Conservation (phyloP, 768 basidiomycete species). For the Cytidiella melzeri region DNA sequence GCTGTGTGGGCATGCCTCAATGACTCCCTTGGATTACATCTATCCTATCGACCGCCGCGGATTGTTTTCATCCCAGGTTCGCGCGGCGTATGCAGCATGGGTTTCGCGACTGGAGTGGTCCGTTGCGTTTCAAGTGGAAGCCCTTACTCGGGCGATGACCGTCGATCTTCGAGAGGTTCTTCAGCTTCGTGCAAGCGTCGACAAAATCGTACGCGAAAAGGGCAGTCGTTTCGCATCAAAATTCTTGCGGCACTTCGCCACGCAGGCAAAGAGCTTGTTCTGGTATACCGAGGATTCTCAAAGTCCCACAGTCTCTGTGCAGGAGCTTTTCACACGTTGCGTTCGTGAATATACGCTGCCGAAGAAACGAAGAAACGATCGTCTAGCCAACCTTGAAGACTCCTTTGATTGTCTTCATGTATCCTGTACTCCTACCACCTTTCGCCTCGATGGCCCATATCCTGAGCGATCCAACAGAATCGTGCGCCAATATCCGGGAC, state of each 20-base stretch:
- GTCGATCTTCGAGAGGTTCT: slow-evolving; percentile 45
- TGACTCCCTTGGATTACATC: slow-evolving; percentile 26
- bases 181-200: slow-evolving; percentile 1
- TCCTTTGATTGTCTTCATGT: slow-evolving; percentile 41
- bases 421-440: slow-evolving; percentile 48
- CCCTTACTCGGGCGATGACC: slow-evolving; percentile 25
- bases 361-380: slow-evolving; percentile 2
- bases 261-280: slow-evolving; percentile 15
- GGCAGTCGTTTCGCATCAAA: slow-evolving; percentile 6
- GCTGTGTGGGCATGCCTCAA: slow-evolving; percentile 32
- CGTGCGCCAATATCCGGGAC: slow-evolving; percentile 42
- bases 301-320: slow-evolving; percentile 3
- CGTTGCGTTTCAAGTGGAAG: slow-evolving; percentile 54
- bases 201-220: background rate
- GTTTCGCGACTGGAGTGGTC: slow-evolving; percentile 35
- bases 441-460: slow-evolving; percentile 47
- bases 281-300: slow-evolving; percentile 17
- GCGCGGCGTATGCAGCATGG: slow-evolving; percentile 27
- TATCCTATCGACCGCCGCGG: slow-evolving; percentile 33
- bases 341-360: slow-evolving; percentile 18
- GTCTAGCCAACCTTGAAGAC: slow-evolving; percentile 9
- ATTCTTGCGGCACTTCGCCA: slow-evolving; percentile 37
- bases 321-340: slow-evolving; percentile 23
- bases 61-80: slow-evolving; percentile 36
- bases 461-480: slow-evolving; percentile 58